Percentiles rank a stretch among this genome's conserved stretches.
phyloP scores from a whole-genome alignment of 352 stramenopile species.

The Pythium phragmiticola region DNA sequence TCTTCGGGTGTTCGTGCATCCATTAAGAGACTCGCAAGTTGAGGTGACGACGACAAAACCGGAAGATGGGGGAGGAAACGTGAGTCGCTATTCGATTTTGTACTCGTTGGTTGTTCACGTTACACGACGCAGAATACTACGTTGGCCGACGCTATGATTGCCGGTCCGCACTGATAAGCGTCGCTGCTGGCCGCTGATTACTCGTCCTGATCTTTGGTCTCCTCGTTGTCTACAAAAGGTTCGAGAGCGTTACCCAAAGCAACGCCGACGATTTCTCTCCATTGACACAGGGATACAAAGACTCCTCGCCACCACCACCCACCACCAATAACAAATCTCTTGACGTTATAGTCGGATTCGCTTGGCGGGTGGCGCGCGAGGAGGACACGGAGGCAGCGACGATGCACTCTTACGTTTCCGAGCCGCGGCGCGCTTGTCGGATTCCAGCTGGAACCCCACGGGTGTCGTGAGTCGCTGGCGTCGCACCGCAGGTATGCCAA shows the following conservation, averaged over 20 bases:
- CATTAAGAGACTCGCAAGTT: background rate
- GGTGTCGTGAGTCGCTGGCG: constrained; percentile 65
- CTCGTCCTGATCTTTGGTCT: background rate
- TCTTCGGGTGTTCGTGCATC: background rate
- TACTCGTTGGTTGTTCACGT: background rate
- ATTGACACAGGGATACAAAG: background rate
- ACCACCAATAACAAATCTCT: background rate
- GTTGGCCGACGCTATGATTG: background rate
- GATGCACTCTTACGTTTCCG: constrained; percentile 32
- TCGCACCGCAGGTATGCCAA: constrained; percentile 67
- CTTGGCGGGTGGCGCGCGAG: constrained; percentile 16
- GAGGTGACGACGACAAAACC: background rate
- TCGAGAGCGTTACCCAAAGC: constrained; percentile 5
- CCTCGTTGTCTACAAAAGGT: constrained; percentile 23
- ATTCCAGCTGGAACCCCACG: constrained; percentile 64
- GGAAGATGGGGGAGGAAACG: background rate
- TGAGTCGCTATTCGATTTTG: background rate
- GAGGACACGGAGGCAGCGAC: constrained; percentile 1
- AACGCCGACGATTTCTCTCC: too few species aligned
- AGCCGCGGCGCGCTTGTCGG: constrained; percentile 51
- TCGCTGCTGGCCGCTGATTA: background rate
- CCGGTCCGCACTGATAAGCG: background rate
- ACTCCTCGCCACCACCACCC: background rate
- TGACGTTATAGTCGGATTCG: constrained; percentile 18
- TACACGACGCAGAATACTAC: background rate